A percentile compares a stretch with the other conserved stretches of the same genome.
phyloP scores from a whole-genome alignment of 2,329 filamentous ascomycete genomes.

The Colletotrichum liaoningense region DNA sequence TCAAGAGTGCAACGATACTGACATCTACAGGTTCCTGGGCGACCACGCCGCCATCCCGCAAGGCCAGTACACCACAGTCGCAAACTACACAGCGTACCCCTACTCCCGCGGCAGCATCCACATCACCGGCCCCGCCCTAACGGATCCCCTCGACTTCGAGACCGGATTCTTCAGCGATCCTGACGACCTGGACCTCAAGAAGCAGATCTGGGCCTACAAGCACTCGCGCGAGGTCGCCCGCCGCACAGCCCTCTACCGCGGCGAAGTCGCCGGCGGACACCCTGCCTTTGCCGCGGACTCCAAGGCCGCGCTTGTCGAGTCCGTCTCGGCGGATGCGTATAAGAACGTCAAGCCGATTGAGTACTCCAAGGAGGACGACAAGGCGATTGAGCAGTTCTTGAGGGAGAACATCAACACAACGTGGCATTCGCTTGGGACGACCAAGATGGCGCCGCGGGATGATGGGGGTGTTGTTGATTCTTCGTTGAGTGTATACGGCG shows the following conservation, averaged over 20 bases:
- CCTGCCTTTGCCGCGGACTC: conserved; percentile 57
- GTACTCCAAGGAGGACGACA: conserved; percentile 63
- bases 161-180: conserved; percentile 61
- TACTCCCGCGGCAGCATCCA: conserved; percentile 70
- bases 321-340: conserved; percentile 58
- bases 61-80: conserved; percentile 62
- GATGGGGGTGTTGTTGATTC: conserved; percentile 55
- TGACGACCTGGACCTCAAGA: conserved; percentile 66
- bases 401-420: conserved; percentile 54
- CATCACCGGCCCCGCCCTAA: conserved; percentile 53
- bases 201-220: conserved; percentile 74
- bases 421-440: conserved; percentile 60
- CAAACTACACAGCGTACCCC: conserved; percentile 67
- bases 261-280: conserved; percentile 56
- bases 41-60: conserved; percentile 50
- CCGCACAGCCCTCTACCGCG: conserved; percentile 64
- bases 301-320: conserved; percentile 48
- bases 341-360: conserved; percentile 52
- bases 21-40: conserved; percentile 38
- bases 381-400: conserved; percentile 58
- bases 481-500: conserved; percentile 55
- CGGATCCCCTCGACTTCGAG: conserved; percentile 59
- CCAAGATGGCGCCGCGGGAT: conserved; percentile 56
- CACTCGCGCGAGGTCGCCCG: conserved; percentile 71
- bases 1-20: neutral